Base-by-base conservation (phyloP, 805 yeast genomes). In the Yarrowia sp. region DNA sequence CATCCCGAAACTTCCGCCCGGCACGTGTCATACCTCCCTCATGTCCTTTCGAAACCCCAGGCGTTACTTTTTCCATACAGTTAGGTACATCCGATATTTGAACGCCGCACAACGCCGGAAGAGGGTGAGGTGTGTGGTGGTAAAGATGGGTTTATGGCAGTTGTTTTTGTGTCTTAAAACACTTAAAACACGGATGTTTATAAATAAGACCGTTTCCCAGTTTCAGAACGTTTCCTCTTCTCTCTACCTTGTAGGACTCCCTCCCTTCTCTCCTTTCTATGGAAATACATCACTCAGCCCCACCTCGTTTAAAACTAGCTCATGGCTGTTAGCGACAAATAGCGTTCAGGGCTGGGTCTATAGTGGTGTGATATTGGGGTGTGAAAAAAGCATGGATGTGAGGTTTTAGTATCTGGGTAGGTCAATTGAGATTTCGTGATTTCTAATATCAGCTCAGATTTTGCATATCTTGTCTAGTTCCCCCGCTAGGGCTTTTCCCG, bases 221-320 rank as follows among this genome's bases (percentile, higher is more conserved):
- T 19, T 19, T 19, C 19, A 19, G 19, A 19, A 19, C 19, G 19
- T 19, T 19, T 19, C 19, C 19, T 19, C 1, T 19, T 19, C 19
- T 19, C 19, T 19, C 19, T 19, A 19, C 19, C 19, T 19, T 19
- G 19, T 19, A 19, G 19, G 19, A 19, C 19, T 19, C 19, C 19
- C 19, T n/a, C 10, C 5, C 26, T 5, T 46, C 14, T 8, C 50
- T 19, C 19, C 19, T 46, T 12, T 46, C n/a, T 22, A 41, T 16
- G 9, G 12, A 53, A 38, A 16, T 53, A 19, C 35, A 10, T 7
- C n/a, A 16, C 43, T 38, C 58, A 53, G 58, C 58, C 58, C 41
- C 58, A 19, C 42, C 58, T 50, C 58, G 58, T 53, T 26, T 50
- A 22, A 22, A 50, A 22, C 52, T 48, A 48, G 52, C 52, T 48